These are phyloP conservation scores for Ascochyta rabiei DNA, from an alignment of 2,329 filamentous ascomycete species.

Conservation along the genomic window DNA sequence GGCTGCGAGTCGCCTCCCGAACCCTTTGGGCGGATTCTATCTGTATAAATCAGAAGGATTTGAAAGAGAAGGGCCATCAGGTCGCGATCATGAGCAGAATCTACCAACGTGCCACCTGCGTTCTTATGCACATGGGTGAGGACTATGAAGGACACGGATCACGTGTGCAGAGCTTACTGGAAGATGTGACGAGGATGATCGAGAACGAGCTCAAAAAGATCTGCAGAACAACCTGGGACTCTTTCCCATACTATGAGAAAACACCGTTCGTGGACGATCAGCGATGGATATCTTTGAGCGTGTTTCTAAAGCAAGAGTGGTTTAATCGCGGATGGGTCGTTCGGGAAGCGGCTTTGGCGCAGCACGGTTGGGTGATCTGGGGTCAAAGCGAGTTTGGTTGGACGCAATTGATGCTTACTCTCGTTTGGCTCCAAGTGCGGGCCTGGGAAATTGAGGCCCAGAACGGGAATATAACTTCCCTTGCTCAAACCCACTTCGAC, in stretches of 20 bases:
- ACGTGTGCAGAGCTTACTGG: background rate
- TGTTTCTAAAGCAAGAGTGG: background rate
- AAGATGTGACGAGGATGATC: background rate
- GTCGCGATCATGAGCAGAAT: background rate
- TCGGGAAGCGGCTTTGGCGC: background rate
- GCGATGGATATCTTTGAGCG: background rate
- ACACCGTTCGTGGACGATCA: background rate
- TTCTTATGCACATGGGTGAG: background rate
- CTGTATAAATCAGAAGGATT: background rate
- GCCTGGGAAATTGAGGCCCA: background rate
- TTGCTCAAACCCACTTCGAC: background rate
- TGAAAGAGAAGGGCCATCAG: background rate
- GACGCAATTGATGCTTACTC: background rate
- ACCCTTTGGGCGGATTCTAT: background rate
- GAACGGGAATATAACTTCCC: background rate
- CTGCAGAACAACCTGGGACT: background rate
- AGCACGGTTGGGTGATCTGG: background rate
- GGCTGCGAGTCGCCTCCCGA: background rate
- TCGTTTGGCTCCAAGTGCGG: background rate
- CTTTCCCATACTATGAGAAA: background rate
- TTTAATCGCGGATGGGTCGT: background rate
- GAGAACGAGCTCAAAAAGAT: background rate
- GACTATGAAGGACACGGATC: background rate
- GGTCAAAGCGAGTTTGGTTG: background rate
- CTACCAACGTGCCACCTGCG: background rate